These are phyloP conservation scores for Triadica sebifera DNA, from an alignment of 345 rosid species.

Conservation along the genomic window DNA sequence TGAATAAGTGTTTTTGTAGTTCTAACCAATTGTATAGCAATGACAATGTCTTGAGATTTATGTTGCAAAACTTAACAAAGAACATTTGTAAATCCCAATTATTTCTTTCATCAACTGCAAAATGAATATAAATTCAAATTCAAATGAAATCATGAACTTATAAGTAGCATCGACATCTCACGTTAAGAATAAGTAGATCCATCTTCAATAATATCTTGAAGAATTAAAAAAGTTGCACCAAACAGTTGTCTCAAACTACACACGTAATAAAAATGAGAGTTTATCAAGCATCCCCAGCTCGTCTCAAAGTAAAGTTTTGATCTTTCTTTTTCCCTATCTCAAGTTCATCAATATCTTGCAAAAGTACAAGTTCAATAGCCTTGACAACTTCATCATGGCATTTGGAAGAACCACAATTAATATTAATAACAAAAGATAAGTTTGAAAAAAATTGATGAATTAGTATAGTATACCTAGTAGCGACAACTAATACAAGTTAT, in stretches of 20 bases:
- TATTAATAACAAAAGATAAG: neutral
- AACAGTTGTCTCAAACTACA: slow-evolving; percentile 2
- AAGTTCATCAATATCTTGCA: neutral
- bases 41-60: neutral
- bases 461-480: neutral
- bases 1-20: neutral
- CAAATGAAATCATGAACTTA: neutral
- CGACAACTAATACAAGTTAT: slow-evolving; percentile 8
- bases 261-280: slow-evolving; percentile 12
- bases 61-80: slow-evolving; percentile 12
- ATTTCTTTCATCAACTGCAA: slow-evolving; percentile 2
- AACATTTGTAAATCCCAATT: neutral
- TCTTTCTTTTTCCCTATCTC: neutral
- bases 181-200: slow-evolving; percentile 3
- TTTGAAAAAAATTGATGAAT: slow-evolving; percentile 12
- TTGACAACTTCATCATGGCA: neutral
- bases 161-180: neutral
- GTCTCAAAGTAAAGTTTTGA: slow-evolving; percentile 3
- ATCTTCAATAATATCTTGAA: neutral
- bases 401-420: neutral
- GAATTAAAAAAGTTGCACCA: neutral
- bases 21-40: neutral
- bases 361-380: neutral
- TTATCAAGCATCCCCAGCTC: slow-evolving; percentile 4
- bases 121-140: neutral